Evolutionary conservation across 2,329 filamentous ascomycete species (phyloP).

Genomic region (Fusarium xyrophilum): DNA sequence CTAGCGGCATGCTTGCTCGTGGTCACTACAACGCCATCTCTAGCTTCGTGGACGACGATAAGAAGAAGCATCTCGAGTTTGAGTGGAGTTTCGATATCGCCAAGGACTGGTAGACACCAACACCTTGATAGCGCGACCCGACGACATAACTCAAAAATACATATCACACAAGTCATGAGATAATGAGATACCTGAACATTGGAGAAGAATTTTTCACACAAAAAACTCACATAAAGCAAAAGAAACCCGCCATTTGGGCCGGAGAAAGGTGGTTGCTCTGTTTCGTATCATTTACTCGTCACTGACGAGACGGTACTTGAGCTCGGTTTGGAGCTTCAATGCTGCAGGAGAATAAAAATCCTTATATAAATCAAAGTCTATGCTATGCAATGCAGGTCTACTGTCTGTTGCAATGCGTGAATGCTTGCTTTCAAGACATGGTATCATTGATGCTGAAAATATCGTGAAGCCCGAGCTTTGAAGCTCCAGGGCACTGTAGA

Average conservation of each 20-base stretch:
- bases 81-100: slow-evolving; percentile 96
- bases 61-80: slow-evolving; percentile 87
- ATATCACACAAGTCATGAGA: slow-evolving; percentile 38
- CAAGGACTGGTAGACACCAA: slow-evolving; percentile 81
- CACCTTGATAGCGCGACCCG: slow-evolving; percentile 1
- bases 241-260: slow-evolving; percentile 9
- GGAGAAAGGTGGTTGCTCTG: slow-evolving; percentile 30
- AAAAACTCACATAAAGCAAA: slow-evolving; percentile 27
- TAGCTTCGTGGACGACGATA: slow-evolving; percentile 94
- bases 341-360: slow-evolving; percentile 27
- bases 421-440: slow-evolving; percentile 35
- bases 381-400: slow-evolving; percentile 39
- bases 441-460: slow-evolving; percentile 35
- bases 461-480: slow-evolving; percentile 32
- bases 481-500: slow-evolving; percentile 12
- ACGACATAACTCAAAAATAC: slow-evolving; percentile 27
- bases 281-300: slow-evolving; percentile 32
- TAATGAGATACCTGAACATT: slow-evolving; percentile 42
- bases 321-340: slow-evolving; percentile 24
- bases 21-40: slow-evolving; percentile 90
- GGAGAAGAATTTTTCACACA: slow-evolving; percentile 25
- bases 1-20: slow-evolving; percentile 86
- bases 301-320: slow-evolving; percentile 16
- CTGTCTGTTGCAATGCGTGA: slow-evolving; percentile 18
- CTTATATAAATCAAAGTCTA: slow-evolving; percentile 38